Evolutionary conservation across 345 rosid species (phyloP), one percentile per base, ranked within the genome.

Genomic region (Camelina laxa): DNA sequence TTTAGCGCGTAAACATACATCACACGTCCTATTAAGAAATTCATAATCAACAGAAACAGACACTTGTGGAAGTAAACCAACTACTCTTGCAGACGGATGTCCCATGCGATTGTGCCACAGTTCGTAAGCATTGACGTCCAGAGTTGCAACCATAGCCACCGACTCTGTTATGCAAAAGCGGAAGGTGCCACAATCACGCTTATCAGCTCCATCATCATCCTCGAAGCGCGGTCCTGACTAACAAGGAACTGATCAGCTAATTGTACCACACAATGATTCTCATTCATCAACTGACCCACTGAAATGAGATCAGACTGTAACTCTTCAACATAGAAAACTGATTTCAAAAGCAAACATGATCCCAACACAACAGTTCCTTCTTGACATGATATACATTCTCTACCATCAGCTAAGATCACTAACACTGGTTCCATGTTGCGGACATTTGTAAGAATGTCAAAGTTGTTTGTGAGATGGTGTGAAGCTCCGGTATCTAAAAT

Each of bases 371-470:
- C 30, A 3, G 38, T n/a, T 1, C 51, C 51, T 12, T 21, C 13
- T 7, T 1, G 6, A 0, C 6, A 19, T 0, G 31, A 20, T 12
- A 62, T 1, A 0, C 10, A 1, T 21, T 41, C 35, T 14, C 67
- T 7, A 0, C 67, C 67, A 42, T 62, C 51, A 0, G 33, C 50
- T 3, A 62, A 1, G 0, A 38, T 21, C 0, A 62, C 2, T 3
- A 42, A 41, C 0, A 39, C 11, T 0, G 51, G 35, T 6, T 14
- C 51, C 67, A 55, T 55, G 3, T 20, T 0, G 11, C 31, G 16
- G 0, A 49, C 45, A 7, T 49, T 7, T 2, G 4, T 4, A 0
- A 48, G 10, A 0, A 19, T 0, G 0, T 39, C 1, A 13, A 1
- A 20, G 0, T 35, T 51, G 0, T 47, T 33, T 0, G 70, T 49